Conservation (phyloP, 1,284 basidiomycete species). For the Sanguinoderma infundibulare region DNA sequence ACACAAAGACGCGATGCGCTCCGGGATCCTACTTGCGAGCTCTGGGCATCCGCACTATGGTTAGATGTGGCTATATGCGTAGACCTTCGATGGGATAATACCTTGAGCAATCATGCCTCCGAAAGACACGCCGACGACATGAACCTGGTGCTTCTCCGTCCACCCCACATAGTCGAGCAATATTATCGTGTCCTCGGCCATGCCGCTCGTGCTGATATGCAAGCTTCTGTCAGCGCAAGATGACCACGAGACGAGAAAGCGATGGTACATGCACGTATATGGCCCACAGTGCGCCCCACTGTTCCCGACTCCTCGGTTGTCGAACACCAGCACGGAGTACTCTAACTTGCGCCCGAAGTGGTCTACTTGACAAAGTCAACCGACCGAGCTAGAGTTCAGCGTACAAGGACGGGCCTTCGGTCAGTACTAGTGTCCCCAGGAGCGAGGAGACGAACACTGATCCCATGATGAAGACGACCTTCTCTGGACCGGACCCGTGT, state of each 20-base stretch:
- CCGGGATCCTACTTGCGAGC: constrained; percentile 67
- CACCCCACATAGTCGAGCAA: constrained; percentile 78
- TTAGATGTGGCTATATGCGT: not conserved
- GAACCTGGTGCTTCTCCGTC: constrained; percentile 63
- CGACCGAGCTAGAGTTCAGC: constrained; percentile 65
- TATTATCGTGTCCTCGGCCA: constrained; percentile 79
- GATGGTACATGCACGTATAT: constrained; percentile 52
- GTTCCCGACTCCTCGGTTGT: constrained; percentile 88
- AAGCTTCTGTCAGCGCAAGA: not conserved
- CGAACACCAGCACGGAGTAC: constrained; percentile 78
- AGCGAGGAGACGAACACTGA: constrained; percentile 26
- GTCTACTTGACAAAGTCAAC: constrained; percentile 64
- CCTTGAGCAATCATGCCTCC: constrained; percentile 90
- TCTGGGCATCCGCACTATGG: constrained; percentile 42
- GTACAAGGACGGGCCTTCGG: constrained; percentile 31
- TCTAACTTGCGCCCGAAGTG: constrained; percentile 55
- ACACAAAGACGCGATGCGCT: constrained; percentile 68
- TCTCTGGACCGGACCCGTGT: constrained; percentile 68
- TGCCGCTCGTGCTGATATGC: constrained; percentile 70
- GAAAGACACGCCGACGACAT: constrained; percentile 81
- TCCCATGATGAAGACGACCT: constrained; percentile 78
- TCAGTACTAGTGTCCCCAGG: not conserved
- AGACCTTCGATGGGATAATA: constrained; percentile 21
- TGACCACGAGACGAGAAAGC: no score
- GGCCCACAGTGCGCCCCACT: constrained; percentile 74